These are phyloP conservation scores for Orbilia oligospora DNA, from an alignment of 2,329 filamentous ascomycete genomes.

Conservation along the genomic window DNA sequence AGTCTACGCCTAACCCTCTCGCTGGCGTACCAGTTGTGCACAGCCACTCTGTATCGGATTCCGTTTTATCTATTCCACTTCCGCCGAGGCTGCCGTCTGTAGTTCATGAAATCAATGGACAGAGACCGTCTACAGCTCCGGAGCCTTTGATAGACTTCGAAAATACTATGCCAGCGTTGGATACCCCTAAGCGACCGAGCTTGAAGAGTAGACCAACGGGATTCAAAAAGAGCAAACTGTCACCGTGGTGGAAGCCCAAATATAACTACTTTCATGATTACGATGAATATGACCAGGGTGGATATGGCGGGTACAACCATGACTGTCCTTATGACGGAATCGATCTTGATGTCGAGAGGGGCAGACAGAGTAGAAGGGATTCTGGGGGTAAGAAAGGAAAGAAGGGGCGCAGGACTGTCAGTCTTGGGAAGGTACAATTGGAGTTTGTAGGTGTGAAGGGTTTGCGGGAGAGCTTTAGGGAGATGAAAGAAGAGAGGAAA, in stretches of 20 bases:
- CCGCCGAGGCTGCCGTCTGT: conserved; percentile 38
- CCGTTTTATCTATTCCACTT: conserved; percentile 38
- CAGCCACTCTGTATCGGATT: conserved; percentile 43
- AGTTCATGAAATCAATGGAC: conserved; percentile 37
- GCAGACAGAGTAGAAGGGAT: conserved; percentile 10
- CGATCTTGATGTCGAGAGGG: conserved; percentile 23
- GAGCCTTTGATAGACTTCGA: conserved; percentile 53
- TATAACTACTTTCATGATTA: conserved; percentile 42
- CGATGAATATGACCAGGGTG: conserved; percentile 11
- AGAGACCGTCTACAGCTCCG: conserved; percentile 43
- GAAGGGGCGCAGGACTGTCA: conserved; percentile 40
- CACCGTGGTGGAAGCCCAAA: conserved; percentile 53
- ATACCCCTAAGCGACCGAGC: conserved; percentile 34
- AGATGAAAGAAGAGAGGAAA: conserved; percentile 48
- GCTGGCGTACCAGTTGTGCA: conserved; percentile 47
- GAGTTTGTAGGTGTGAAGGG: conserved; percentile 53
- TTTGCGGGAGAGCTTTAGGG: conserved; percentile 44
- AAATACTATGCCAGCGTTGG: conserved; percentile 33
- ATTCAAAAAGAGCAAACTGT: conserved; percentile 55
- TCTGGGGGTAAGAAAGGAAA: conserved; percentile 5
- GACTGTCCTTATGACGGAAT: conserved; percentile 26
- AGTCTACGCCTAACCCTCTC: conserved; percentile 43
- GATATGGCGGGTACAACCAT: conserved; percentile 7
- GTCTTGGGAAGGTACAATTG: conserved; percentile 52
- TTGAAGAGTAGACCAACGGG: conserved; percentile 44